phyloP scores from a whole-genome alignment of 1,139 yeast genomes.

The Candida dubliniensis region DNA sequence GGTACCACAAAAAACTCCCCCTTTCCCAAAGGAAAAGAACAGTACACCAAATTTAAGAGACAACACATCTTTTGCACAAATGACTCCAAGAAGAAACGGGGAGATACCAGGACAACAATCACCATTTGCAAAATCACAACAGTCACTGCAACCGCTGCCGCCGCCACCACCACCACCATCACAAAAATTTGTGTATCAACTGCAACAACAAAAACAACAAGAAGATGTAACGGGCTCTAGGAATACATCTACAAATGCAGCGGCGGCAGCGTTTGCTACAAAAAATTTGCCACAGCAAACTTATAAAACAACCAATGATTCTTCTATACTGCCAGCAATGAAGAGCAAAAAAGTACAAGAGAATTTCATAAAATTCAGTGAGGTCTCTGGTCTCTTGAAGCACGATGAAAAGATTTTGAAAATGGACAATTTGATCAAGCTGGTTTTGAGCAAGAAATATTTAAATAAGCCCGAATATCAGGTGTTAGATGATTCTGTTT shows the following conservation, averaged over 20 bases:
- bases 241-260: slow-evolving; percentile 1
- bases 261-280: slow-evolving; percentile 5
- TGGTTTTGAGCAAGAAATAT: slow-evolving; percentile 31
- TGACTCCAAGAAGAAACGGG: background rate
- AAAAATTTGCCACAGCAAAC: background rate
- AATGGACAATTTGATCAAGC: slow-evolving; percentile 41
- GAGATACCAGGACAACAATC: background rate
- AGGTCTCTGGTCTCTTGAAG: slow-evolving; percentile 33
- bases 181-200: slow-evolving; percentile 9
- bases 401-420: slow-evolving; percentile 44
- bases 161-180: slow-evolving; percentile 1
- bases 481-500: slow-evolving; percentile 34
- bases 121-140: background rate
- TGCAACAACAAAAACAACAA: slow-evolving; percentile 5
- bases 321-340: background rate
- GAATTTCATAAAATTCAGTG: slow-evolving; percentile 29
- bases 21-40: slow-evolving; percentile 8
- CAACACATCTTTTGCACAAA: slow-evolving; percentile 14
- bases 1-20: slow-evolving; percentile 9
- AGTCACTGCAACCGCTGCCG: background rate
- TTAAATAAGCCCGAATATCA: slow-evolving; percentile 23
- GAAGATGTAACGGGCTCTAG: too few species aligned
- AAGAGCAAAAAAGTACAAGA: slow-evolving; percentile 3
- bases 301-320: too few species aligned
- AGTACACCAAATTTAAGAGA: slow-evolving; percentile 13